Base-by-base conservation (phyloP, 1,284 basidiomycete species). In the Ganoderma leucocontextum region DNA sequence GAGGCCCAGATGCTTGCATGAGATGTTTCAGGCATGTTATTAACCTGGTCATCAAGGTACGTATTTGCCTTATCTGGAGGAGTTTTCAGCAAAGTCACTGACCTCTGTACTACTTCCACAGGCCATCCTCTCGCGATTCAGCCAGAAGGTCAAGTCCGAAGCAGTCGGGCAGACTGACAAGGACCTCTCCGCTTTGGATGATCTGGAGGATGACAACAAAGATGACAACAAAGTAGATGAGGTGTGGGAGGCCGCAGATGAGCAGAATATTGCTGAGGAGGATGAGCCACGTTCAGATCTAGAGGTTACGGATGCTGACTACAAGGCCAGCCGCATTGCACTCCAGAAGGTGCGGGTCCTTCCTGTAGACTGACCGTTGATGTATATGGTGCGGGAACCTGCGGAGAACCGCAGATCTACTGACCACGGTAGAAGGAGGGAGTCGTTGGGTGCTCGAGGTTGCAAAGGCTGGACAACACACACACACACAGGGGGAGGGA, bases 1-100 rank as follows among this genome's bases (percentile, higher is more conserved):
- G 49, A 35, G 71, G 72, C 9, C 55, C 33, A 1, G 38, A 62
- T 8, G 73, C 68, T 38, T 72, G 68, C 9, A 70, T 71, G 1
- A 59, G 74, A 5, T 80, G 79, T 69, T 79, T 80, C 60, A 68
- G 60, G 8, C 60, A 61, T 29, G 29, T 61, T 19, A 38, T 62
- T 12, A 71, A 71, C 36, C 75, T 78, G 58, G 66, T 72, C 22
- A 62, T 69, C 35, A 70, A 72, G 65, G 69, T 74, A 67, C 15
- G 52, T 59, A n/a, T n/a, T n/a, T n/a, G n/a, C n/a, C n/a, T n/a
- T n/a, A n/a, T n/a, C n/a, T n/a, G n/a, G n/a, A n/a, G n/a, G n/a
- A n/a, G n/a, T n/a, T n/a, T n/a, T n/a, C n/a, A n/a, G n/a, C n/a
- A n/a, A n/a, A n/a, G n/a, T n/a, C n/a, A 42, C 29, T 38, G 17